A percentile compares a stretch with the other conserved stretches of the same genome.
phyloP scores from a whole-genome alignment of 805 yeast species.

The Saccharomycopsis malanga region DNA sequence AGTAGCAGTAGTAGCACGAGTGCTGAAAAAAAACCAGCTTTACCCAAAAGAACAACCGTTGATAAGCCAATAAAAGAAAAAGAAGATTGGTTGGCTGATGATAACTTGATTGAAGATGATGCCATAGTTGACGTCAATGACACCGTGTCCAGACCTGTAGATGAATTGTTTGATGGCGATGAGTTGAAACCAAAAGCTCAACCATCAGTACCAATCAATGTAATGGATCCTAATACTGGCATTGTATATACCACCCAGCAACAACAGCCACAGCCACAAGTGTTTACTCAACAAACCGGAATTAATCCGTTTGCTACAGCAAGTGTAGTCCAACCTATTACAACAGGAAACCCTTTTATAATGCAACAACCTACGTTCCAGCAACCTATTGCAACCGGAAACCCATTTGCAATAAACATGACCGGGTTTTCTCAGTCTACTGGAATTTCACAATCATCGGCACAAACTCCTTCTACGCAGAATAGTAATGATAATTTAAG shows the following conservation, averaged over 20 bases:
- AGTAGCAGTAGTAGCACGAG: not conserved
- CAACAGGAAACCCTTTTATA: conserved; percentile 20
- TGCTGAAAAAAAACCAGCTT: conserved; percentile 8
- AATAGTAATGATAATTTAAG: not conserved
- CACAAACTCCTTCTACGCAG: too few relatives aligned
- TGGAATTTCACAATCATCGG: not conserved
- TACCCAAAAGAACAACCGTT: conserved; percentile 19
- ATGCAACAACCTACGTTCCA: conserved; percentile 3
- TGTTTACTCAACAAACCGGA: conserved; percentile 6
- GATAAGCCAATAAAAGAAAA: conserved; percentile 12
- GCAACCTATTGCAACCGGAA: conserved; percentile 19
- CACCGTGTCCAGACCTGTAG: conserved; percentile 13
- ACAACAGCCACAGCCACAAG: conserved; percentile 12
- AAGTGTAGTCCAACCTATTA: conserved; percentile 2
- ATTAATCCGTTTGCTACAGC: conserved; percentile 5
- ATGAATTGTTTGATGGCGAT: conserved; percentile 21
- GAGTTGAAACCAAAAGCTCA: conserved; percentile 3
- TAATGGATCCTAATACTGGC: conserved; percentile 15
- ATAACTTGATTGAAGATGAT: conserved; percentile 19
- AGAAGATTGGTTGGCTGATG: conserved; percentile 17
- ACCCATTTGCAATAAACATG: conserved; percentile 24
- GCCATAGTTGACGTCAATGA: conserved; percentile 11
- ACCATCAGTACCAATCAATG: conserved; percentile 2
- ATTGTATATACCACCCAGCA: conserved; percentile 9
- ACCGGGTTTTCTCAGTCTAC: not conserved